Evolutionary conservation across 139 green algal genomes (phyloP), one percentile per base, ranked within the genome.

Genomic region (Chlorella ohadii): DNA sequence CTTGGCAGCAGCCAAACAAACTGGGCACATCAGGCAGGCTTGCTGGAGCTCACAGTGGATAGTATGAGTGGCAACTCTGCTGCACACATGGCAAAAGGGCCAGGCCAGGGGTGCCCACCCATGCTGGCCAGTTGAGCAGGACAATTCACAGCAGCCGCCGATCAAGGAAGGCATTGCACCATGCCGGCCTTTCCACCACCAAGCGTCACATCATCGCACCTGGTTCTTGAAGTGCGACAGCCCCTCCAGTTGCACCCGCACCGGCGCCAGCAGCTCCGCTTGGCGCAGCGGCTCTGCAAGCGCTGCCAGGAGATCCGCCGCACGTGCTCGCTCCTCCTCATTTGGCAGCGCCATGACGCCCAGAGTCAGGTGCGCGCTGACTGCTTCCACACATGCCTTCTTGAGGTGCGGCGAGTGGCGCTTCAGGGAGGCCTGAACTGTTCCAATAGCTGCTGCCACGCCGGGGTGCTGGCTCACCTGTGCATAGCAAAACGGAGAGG

Each of bases 361-460:
- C n/a, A 83, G 78, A 5, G 78, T 83, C 1, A 83, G 78, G 31
- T 83, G 78, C n/a, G 78, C 63, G 39, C 39, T 75, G 63, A 31
- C 78, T 0, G 78, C 63, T 1, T 83, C 78, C 78, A 83, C 78
- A 20, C 78, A 83, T 4, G 41, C 78, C 9, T 64, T 47, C 19
- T 34, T 23, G 13, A 83, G 63, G 39, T 83, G 78, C 19, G 78
- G 78, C 17, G 78, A 33, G 63, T 51, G 78, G 17, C 19, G 17
- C 28, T 20, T 7, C 34, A 83, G 41, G 41, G 28, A 13, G 63
- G 39, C 39, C 33, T 83, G 78, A 63, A 83, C 78, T 20, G 27
- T 7, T 17, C 11, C 13, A 17, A 79, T 79, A 47, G 72, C 47
- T 4, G 72, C n/a, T 9, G 38, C 19, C 5, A 79, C 55, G 2